Evolutionary conservation across 2,329 filamentous ascomycete genomes (phyloP), one percentile per base, ranked within the genome.

Genomic region (Fusarium nematophilum): DNA sequence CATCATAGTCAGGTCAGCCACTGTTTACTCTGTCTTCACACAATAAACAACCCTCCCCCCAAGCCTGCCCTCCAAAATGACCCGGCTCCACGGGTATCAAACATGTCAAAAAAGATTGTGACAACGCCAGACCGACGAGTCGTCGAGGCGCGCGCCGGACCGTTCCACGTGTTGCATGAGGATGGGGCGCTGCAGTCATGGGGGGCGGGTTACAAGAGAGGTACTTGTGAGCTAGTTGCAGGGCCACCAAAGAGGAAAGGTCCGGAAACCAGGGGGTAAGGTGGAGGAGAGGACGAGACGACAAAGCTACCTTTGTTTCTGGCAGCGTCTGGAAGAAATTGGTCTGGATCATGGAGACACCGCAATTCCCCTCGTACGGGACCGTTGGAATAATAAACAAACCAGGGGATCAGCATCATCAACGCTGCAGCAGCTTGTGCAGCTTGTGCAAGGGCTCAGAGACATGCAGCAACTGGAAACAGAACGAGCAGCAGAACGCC

Each of bases 111-210:
- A 6, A 21, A 21, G 6, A 21, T 21, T 21, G 21, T 21, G 21
- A 21, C 21, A 21, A 21, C 4, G 21, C 6, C 21, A 27, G 47
- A 53, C 25, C 37, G 51, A 27, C 29, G 59, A 64, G 60, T 36
- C 36, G 36, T 43, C 27, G 13, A 50, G 25, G 43, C 13, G 44
- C 51, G 53, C 48, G 25, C 49, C 57, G 58, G 48, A 56, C 62
- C 56, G 58, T 55, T 64, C 56, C 57, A 66, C 58, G 58, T 61
- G 57, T 56, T 58, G 47, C 58, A 62, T 51, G 54, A 55, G 44
- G 36, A 49, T 59, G 49, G 40, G 23, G 45, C n/a, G 10, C 21
- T 44, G 36, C 21, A 40, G 45, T 53, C 39, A 38, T 17, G 17
- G 23, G 2, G 18, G 58, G 21, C 6, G 21, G 21, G 21, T 21